Evolutionary conservation across 176 grass and related monocot genomes (phyloP).

Genomic region (Oryza brachyantha): DNA sequence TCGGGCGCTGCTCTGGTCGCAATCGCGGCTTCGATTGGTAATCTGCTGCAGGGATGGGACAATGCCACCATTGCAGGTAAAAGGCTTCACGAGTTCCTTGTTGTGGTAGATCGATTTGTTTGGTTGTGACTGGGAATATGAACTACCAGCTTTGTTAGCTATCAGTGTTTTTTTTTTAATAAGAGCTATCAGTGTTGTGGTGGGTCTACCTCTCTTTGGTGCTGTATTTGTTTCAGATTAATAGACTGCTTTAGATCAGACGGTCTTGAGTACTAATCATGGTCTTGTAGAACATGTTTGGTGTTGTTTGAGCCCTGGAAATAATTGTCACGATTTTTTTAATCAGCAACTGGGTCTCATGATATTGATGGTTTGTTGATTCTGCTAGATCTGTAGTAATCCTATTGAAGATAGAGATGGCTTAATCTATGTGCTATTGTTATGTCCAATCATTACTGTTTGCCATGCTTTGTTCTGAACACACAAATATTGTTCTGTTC

Average conservation of each 20-base stretch:
- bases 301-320: neutral
- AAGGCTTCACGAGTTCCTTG: too few species aligned
- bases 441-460: neutral
- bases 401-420: neutral
- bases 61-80: conserved; percentile 87
- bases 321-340: neutral
- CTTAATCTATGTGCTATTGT: neutral
- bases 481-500: conserved; percentile 6
- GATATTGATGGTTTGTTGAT: neutral
- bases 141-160: neutral
- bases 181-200: neutral
- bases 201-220: too few species aligned
- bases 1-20: conserved; percentile 59
- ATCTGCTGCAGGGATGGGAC: conserved; percentile 81
- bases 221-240: neutral
- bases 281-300: neutral
- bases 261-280: neutral
- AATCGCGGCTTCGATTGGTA: conserved; percentile 71
- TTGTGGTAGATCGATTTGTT: neutral
- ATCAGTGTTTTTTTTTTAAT: too few species aligned
- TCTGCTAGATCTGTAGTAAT: conserved; percentile 22
- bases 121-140: neutral
- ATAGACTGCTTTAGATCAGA: neutral
- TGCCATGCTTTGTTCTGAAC: conserved; percentile 11
- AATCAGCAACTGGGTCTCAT: neutral